phyloP scores from a whole-genome alignment of 2,329 filamentous ascomycete species.

The Talaromyces sp. region DNA sequence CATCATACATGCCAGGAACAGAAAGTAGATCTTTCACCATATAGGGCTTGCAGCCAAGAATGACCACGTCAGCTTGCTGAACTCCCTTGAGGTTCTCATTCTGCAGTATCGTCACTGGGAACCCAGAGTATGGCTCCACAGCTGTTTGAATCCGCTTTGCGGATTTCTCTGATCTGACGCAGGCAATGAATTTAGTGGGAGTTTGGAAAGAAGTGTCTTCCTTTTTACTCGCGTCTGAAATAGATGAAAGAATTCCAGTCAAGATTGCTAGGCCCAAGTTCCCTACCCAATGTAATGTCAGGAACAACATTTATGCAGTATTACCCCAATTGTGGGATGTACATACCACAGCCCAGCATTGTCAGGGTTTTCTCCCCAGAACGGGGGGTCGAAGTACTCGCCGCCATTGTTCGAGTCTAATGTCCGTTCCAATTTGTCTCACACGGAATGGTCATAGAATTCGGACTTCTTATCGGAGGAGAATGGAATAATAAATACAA shows the following conservation, averaged over 20 bases:
- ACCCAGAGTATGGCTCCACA: constrained; percentile 57
- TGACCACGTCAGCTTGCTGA: constrained; percentile 63
- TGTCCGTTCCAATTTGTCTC: not conserved
- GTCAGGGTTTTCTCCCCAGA: constrained; percentile 59
- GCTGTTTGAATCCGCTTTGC: constrained; percentile 63
- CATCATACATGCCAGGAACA: constrained; percentile 63
- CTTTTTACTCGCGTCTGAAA: constrained; percentile 44
- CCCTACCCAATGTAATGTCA: constrained; percentile 43
- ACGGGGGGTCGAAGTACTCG: constrained; percentile 20
- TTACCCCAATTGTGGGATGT: constrained; percentile 50
- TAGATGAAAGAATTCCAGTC: constrained; percentile 68
- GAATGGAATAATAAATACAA: not conserved
- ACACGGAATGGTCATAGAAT: not conserved
- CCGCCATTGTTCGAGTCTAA: constrained; percentile 4
- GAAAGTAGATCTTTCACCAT: constrained; percentile 64
- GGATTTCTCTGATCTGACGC: constrained; percentile 65
- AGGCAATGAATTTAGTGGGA: constrained; percentile 74
- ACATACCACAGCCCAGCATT: constrained; percentile 74
- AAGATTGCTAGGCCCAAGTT: constrained; percentile 84
- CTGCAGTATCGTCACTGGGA: constrained; percentile 59
- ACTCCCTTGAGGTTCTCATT: constrained; percentile 67
- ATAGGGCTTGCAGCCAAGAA: constrained; percentile 77
- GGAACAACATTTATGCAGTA: constrained; percentile 41
- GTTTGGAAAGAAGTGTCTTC: constrained; percentile 41
- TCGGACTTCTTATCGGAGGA: not conserved